Base-by-base conservation (phyloP, 1,284 basidiomycete genomes). In the Meira nashicola region DNA sequence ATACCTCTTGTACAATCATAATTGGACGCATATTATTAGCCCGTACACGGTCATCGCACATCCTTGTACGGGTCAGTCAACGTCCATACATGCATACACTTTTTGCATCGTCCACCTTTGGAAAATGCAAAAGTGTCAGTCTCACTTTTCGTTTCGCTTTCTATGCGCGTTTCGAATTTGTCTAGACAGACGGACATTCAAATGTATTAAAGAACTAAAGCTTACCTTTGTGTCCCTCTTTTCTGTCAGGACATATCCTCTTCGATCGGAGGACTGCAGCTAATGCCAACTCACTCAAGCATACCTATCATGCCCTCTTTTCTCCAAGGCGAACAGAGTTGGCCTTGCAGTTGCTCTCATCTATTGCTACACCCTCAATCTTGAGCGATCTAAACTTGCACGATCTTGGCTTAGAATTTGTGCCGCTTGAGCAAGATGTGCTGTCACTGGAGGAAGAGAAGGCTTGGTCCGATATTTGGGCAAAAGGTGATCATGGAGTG, bases 401-500 rank as follows among this genome's bases (percentile, higher is more conserved):
- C 19, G 58, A 90, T 56, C 94, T 92, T 77, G 90, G 91, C 71
- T 83, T 97, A 39, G 92, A 94, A 68, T 90, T 97, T 74, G 90
- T 97, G 54, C 90, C 92, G 2, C 77, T 97, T 37, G 92, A 92
- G 60, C 86, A 90, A 37, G 94, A 98, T 46, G 56, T 76, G 8
- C 68, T 76, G 50, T 70, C 67, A 25, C 64, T 76, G 15, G 74
- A 76, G 43, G 71, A 74, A n/a, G 62, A 67, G 1, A 23, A 56
- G 5, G 67, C 65, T 9, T 73, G 68, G 64, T 62, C 62, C 9
- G 63, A 63, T 46, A 62, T 68, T 54, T 62, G 65, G 38, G 71
- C 93, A 90, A 89, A 95, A 65, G 91, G 91, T n/a, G 93, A 98
- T 70, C 90, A 93, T 74, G 90, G 90, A 0, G 82, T 88, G 10